These are phyloP conservation scores for Cudoniella acicularis DNA, from an alignment of 495 filamentous ascomycete genomes.

Conservation along the genomic window DNA sequence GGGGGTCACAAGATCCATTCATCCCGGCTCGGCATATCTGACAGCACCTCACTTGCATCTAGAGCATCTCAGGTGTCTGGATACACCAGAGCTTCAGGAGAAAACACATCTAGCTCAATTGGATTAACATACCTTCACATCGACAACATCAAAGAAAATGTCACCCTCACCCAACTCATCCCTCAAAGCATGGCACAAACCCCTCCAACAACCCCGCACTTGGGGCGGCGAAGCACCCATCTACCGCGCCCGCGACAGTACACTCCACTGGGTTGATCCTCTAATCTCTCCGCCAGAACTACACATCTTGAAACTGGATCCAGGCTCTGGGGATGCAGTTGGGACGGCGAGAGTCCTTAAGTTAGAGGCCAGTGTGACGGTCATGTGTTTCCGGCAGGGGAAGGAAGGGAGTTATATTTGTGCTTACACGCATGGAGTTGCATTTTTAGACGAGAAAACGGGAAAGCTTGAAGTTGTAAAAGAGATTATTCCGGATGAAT, in stretches of 20 bases:
- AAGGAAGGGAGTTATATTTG: slow-evolving; percentile 14
- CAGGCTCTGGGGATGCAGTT: neutral
- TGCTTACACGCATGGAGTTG: slow-evolving; percentile 15
- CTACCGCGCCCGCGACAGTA: slow-evolving; percentile 14
- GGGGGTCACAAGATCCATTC: too few species aligned
- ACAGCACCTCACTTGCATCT: too few species aligned
- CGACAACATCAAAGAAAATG: neutral
- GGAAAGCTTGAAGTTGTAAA: slow-evolving; percentile 15
- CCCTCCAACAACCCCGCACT: neutral
- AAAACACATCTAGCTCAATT: neutral
- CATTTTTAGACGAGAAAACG: slow-evolving; percentile 17
- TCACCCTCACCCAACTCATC: neutral
- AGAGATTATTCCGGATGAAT: slow-evolving; percentile 8
- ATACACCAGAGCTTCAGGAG: too few species aligned
- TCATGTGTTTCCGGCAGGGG: slow-evolving; percentile 1
- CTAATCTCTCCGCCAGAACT: slow-evolving; percentile 3
- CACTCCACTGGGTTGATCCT: slow-evolving; percentile 15
- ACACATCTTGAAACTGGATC: slow-evolving; percentile 2
- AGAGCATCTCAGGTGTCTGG: too few species aligned
- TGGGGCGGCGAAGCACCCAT: slow-evolving; percentile 11
- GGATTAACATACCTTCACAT: neutral
- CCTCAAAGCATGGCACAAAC: neutral
- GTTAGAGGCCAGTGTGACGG: slow-evolving; percentile 13
- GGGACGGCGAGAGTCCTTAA: slow-evolving; percentile 1
- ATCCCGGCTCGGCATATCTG: too few species aligned